Base-by-base conservation (phyloP, 2,329 filamentous ascomycete genomes). In the Epichloe hybrida region DNA sequence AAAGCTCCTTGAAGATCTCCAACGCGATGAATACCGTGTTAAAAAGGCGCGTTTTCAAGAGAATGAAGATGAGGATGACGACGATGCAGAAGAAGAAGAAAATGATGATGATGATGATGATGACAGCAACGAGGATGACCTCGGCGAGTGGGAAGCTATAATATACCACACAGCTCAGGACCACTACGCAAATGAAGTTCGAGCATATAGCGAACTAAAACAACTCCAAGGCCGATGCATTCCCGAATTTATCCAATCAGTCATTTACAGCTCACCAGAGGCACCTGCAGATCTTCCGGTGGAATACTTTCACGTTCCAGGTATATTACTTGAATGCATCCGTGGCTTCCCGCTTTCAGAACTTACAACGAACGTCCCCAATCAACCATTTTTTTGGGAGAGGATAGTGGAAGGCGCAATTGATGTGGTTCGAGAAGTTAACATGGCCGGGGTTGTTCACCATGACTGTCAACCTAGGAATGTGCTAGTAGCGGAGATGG, bases 381-480 rank as follows among this genome's bases (percentile, higher is more conserved):
- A 50, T 36, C 42, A 35, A 21, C 43, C 43, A 34, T 36, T 36
- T 39, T 17, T 47, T 17, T 50, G 49, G 49, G 35, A 46, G 13
- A 44, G 34, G 34, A 41, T 46, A 21, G 37, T 47, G 23, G 20
- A 47, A 42, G 36, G n/a, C 20, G 49, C 36, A 42, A 47, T 50
- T 12, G 35, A 46, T 36, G 39, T 43, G 13, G 48, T 48, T 17
- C 46, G 31, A 36, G 44, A 54, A 38, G 38, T 54, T 21, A 50
- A 54, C 15, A 42, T 6, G 4, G 50, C 50, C 2, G 53, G 53
- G 8, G 48, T 54, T 21, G 48, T 52, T 46, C 50, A 54, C 42
- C 7, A 39, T 15, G 53, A 54, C 48, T 52, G 53, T 38, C 44
- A 49, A 34, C 53, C 50, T 13, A 52, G 50, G 21, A 52, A 52